Evolutionary conservation across 2,329 filamentous ascomycete genomes (phyloP), one percentile per base, ranked within the genome.

Genomic region (Aspergillus sp.): DNA sequence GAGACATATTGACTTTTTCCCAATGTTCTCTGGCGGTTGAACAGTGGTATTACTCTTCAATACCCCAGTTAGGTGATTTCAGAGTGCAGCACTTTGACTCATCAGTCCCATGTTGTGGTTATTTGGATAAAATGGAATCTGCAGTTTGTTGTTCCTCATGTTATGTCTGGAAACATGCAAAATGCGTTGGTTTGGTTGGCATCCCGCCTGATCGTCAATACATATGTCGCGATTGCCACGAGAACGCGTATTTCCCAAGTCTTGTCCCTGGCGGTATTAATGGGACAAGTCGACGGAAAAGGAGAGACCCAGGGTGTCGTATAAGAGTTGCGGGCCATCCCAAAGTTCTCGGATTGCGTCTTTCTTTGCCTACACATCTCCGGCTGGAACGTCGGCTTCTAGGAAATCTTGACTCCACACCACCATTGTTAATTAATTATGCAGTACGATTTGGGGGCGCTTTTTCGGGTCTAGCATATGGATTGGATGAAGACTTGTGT

Each of bases 61-160:
- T 55, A 34, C 45, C 53, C 19, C 57, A 59, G 44, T 40, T 62
- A 27, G 41, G 43, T 33, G 27, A 55, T 34, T 29, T 52, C 28
- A 41, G 32, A 2, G 29, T 59, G 5, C 48, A 29, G 41, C 44
- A 29, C 10, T 60, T 51, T 29, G 32, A 50, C 1, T 44, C 45
- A 7, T 58, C 53, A 9, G 47, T 63, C 8, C 51, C 55, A 3
- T 61, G 57, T 42, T 60, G 59, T 43, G 58, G 59, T 8, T 19
- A 27, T 7, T 29, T 43, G 29, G 29, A 46, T 29, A 43, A 36
- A 43, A 38, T 43, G 9, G 27, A 36, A 33, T 40, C 42, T 47
- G 44, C 34, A 32, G 7, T 36, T 34, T 12, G 10, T 12, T 36
- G 30, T 4, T 47, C 46, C 19, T 41, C 12, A 12, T 41, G 39